Conservation (phyloP, 345 rosid species). For the Mercurialis annua region DNA sequence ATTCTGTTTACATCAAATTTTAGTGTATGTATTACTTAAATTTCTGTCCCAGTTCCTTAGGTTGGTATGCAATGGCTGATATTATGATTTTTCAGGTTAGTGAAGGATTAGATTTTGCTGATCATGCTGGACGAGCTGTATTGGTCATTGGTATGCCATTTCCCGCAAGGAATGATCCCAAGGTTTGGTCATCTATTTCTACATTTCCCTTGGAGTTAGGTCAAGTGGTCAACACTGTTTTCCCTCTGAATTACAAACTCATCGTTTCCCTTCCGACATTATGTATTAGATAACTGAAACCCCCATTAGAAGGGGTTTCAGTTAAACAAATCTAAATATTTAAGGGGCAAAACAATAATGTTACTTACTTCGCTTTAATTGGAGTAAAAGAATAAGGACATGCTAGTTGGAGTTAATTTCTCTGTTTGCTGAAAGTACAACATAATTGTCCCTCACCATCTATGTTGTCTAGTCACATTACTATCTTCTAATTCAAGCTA, state of each 20-base stretch:
- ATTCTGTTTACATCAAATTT: not conserved
- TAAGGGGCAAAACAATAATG: too few species aligned
- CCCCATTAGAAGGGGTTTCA: too few species aligned
- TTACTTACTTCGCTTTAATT: too few species aligned
- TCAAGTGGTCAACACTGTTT: not conserved
- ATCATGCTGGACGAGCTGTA: slow-evolving; percentile 96
- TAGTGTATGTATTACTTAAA: not conserved
- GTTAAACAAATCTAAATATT: too few species aligned
- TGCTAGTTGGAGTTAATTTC: not conserved
- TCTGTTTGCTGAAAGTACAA: not conserved
- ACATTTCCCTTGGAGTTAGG: not conserved
- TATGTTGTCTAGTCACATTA: not conserved
- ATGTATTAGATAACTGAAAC: too few species aligned
- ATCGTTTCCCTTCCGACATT: too few species aligned
- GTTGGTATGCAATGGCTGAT: slow-evolving; percentile 19
- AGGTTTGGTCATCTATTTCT: slow-evolving; percentile 47
- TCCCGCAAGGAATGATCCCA: slow-evolving; percentile 73
- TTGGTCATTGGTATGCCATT: slow-evolving; percentile 88
- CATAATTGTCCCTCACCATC: not conserved
- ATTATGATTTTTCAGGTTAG: slow-evolving; percentile 66
- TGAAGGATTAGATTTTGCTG: slow-evolving; percentile 98
- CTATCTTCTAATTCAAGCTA: not conserved
- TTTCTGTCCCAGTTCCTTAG: not conserved
- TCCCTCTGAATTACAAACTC: too few species aligned
- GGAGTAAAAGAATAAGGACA: too few species aligned